Evolutionary conservation across 2,329 filamentous ascomycete species (phyloP), one percentile per base, ranked within the genome.

Genomic region (Peltaster fructicola): DNA sequence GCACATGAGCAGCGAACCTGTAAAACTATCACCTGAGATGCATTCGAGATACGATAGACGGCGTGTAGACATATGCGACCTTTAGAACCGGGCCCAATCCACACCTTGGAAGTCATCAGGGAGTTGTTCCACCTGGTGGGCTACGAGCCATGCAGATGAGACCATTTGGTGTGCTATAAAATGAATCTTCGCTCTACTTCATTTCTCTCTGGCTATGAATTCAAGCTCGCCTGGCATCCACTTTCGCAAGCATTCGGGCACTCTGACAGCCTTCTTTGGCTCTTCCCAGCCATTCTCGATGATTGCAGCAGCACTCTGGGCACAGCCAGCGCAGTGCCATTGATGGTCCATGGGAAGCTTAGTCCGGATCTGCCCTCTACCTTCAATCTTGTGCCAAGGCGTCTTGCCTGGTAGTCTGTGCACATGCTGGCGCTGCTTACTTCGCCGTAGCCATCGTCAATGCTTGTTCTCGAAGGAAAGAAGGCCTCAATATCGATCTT

Each of bases 401-500:
- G 65, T 14, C 88, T 65, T 14, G 68, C 76, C 57, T 98, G 88
- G 53, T 95, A 98, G 51, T 98, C 88, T 2, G 80, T 88, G 53
- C 88, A 98, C 39, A 85, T 73, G 34, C 79, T 90, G 1, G 81
- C 73, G 20, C 76, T 85, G 0, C 84, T 91, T 25, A 98, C 73
- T 53, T 98, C 88, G 22, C 88, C 88, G 77, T 84, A 98, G 15
- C 80, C 82, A 7, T 66, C 60, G 37, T 73, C 64, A 27, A 60
- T 63, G 14, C 61, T 58, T 24, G 56, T 59, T 4, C 85, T 67
- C 19, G 78, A 84, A 0, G 88, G 88, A 56, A 98, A 95, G 52
- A 75, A 84, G 3, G 79, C 81, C 48, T 98, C 88, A 27, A 98
- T 91, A 48, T 98, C 88, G 36, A 75, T 66, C 51, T 98, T 98